Conservation (phyloP, 208 protist genomes). For the Leishmania tropica region DNA sequence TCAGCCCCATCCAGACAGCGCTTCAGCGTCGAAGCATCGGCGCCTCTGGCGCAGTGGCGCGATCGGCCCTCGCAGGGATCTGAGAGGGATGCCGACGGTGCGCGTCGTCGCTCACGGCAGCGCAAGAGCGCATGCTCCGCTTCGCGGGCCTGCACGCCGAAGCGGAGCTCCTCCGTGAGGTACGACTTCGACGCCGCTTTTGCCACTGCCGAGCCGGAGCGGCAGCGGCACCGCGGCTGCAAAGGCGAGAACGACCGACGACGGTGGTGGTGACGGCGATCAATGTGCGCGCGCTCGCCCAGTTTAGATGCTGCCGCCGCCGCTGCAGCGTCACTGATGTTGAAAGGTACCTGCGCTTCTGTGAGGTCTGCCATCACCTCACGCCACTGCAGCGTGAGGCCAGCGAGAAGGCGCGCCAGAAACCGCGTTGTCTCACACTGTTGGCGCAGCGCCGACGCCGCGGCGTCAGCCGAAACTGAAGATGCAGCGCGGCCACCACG, state of each 20-base stretch:
- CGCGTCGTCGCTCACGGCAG: not conserved
- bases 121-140: not conserved
- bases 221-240: not conserved
- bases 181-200: conserved; percentile 5
- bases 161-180: conserved; percentile 14
- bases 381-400: conserved; percentile 28
- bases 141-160: no score
- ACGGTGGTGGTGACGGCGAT: not conserved
- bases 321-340: not conserved
- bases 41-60: not conserved
- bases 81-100: not conserved
- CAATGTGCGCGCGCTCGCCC: not conserved
- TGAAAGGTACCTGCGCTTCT: not conserved
- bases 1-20: not conserved
- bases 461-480: not conserved
- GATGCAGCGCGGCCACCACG: not conserved
- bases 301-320: not conserved
- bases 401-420: conserved; percentile 23
- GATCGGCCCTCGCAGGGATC: not conserved
- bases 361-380: conserved; percentile 23
- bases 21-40: not conserved
- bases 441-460: conserved; percentile 14
- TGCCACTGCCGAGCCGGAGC: not conserved
- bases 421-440: conserved; percentile 23
- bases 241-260: not conserved